phyloP scores from a whole-genome alignment of 805 yeast species.

The Suhomyces kilbournensis region DNA sequence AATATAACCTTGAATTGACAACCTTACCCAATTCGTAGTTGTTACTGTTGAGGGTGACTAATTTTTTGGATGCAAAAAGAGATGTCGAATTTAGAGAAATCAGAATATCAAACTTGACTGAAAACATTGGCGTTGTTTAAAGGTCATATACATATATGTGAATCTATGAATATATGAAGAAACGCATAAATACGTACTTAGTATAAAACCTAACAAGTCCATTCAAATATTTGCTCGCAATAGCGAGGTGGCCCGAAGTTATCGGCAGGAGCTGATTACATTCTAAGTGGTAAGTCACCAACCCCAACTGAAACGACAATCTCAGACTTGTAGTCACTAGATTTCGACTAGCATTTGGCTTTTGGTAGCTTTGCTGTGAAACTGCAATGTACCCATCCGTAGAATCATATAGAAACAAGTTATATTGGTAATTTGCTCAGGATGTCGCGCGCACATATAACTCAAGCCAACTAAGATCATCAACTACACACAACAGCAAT shows the following conservation, averaged over 20 bases:
- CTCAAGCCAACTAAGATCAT: background rate
- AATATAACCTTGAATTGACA: too few relatives aligned
- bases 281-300: background rate
- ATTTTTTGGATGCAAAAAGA: background rate
- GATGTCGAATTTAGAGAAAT: too few relatives aligned
- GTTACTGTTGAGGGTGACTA: background rate
- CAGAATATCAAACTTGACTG: background rate
- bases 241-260: background rate
- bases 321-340: background rate
- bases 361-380: too few relatives aligned
- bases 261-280: background rate
- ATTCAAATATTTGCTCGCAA: too few relatives aligned
- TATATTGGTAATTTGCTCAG: background rate
- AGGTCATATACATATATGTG: background rate
- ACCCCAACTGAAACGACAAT: background rate
- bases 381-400: too few relatives aligned
- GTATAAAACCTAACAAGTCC: too few relatives aligned
- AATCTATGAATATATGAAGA: too few relatives aligned
- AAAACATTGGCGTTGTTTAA: too few relatives aligned
- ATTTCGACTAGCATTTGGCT: too few relatives aligned
- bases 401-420: background rate
- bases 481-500: constrained; percentile 10
- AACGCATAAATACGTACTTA: too few relatives aligned
- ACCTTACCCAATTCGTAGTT: too few relatives aligned
- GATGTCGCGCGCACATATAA: background rate